Evolutionary conservation across 1,139 yeast species (phyloP).

Genomic region (Pichia sp.): DNA sequence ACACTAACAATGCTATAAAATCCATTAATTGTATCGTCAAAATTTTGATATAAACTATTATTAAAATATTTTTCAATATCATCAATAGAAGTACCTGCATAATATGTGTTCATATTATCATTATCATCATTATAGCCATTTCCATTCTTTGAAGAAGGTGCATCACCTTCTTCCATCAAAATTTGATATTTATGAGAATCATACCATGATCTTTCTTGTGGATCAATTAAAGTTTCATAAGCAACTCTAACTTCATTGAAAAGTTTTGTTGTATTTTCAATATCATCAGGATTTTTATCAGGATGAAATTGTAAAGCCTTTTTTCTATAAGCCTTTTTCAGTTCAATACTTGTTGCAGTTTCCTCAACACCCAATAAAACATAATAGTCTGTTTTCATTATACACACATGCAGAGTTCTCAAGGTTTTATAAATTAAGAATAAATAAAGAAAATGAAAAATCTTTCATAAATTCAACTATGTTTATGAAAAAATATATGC

Average conservation of each 20-base stretch:
- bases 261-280: slow-evolving; percentile 74
- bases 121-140: slow-evolving; percentile 31
- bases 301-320: slow-evolving; percentile 85
- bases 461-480: no score
- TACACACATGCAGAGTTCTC: no score
- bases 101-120: slow-evolving; percentile 37
- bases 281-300: slow-evolving; percentile 78
- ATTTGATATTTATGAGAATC: slow-evolving; percentile 80
- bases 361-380: slow-evolving; percentile 69
- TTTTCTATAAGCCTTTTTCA: slow-evolving; percentile 83
- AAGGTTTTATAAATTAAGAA: no score
- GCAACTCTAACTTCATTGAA: slow-evolving; percentile 86
- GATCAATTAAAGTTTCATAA: slow-evolving; percentile 85
- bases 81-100: slow-evolving; percentile 58
- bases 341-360: slow-evolving; percentile 61
- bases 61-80: slow-evolving; percentile 73
- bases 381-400: slow-evolving; percentile 76
- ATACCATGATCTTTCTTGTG: slow-evolving; percentile 95
- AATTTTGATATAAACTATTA: slow-evolving; percentile 52
- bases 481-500: no score
- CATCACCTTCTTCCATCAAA: slow-evolving; percentile 50
- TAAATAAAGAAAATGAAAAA: no score
- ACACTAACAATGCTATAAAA: slow-evolving; percentile 60
- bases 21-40: slow-evolving; percentile 62
- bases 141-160: slow-evolving; percentile 35